These are phyloP conservation scores for Herpotrichia juniperi DNA, from an alignment of 2,329 filamentous ascomycete genomes.

Conservation along the genomic window DNA sequence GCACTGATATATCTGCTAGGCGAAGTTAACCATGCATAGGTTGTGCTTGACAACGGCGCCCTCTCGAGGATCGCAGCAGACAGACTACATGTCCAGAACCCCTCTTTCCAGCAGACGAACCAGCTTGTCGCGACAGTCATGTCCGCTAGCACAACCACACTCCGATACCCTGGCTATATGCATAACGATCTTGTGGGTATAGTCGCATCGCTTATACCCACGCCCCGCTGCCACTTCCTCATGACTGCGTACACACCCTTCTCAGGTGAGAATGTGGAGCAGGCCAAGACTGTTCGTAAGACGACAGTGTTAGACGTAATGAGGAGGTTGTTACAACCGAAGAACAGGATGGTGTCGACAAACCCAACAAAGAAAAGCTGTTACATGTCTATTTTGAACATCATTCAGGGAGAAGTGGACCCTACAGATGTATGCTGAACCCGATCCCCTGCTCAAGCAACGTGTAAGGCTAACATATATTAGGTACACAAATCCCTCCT, in stretches of 20 bases:
- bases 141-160: constrained; percentile 95
- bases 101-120: constrained; percentile 96
- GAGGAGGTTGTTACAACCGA: constrained; percentile 91
- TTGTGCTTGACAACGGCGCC: constrained; percentile 95
- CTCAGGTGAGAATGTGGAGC: constrained; percentile 92
- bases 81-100: constrained; percentile 90
- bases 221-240: constrained; percentile 94
- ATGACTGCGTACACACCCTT: constrained; percentile 99
- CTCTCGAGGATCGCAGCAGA: constrained; percentile 93
- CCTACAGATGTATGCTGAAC: constrained; percentile 74
- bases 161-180: constrained; percentile 98
- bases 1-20: background rate
- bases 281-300: constrained; percentile 96
- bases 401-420: constrained; percentile 98
- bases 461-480: constrained; percentile 10
- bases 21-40: constrained; percentile 46
- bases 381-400: constrained; percentile 98
- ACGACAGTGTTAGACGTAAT: constrained; percentile 98
- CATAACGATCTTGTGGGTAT: constrained; percentile 99
- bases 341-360: constrained; percentile 99
- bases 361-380: constrained; percentile 95
- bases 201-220: constrained; percentile 92
- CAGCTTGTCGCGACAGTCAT: constrained; percentile 95
- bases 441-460: background rate
- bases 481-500: constrained; percentile 93